Percentiles rank a stretch among this genome's conserved stretches.
phyloP scores from a whole-genome alignment of 2,329 filamentous ascomycete genomes.

The Orbilia blumenaviensis region DNA sequence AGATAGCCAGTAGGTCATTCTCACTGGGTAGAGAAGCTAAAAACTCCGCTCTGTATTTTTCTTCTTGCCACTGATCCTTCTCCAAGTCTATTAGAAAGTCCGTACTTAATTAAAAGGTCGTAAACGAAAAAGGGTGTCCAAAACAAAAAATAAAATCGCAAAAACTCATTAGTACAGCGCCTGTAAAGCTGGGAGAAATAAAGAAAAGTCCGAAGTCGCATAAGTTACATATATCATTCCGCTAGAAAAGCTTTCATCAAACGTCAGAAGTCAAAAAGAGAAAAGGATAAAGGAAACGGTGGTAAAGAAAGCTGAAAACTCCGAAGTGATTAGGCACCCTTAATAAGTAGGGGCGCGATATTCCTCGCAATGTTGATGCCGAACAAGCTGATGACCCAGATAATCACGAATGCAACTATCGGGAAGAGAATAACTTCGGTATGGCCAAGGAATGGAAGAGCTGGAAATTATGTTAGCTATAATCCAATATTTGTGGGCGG shows the following conservation, averaged over 20 bases:
- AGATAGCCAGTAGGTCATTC: neutral
- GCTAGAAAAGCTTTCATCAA: constrained; percentile 29
- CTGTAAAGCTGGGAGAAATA: neutral
- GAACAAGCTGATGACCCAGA: constrained; percentile 68
- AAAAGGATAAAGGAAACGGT: neutral
- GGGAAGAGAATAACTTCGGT: constrained; percentile 73
- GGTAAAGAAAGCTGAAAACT: neutral
- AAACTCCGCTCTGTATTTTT: constrained; percentile 8
- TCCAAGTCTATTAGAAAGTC: neutral
- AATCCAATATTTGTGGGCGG: neutral
- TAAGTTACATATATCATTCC: constrained; percentile 23
- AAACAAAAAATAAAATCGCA: neutral
- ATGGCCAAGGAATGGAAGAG: constrained; percentile 73
- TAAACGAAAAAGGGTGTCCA: neutral
- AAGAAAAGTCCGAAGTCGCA: constrained; percentile 9
- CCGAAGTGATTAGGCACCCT: constrained; percentile 17
- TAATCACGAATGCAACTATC: constrained; percentile 68
- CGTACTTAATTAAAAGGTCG: constrained; percentile 10
- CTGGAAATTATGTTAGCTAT: constrained; percentile 59
- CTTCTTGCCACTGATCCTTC: neutral
- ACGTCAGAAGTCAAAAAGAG: neutral
- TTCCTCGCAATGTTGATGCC: constrained; percentile 58
- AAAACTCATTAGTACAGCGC: constrained; percentile 10
- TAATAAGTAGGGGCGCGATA: constrained; percentile 54
- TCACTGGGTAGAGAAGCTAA: neutral